phyloP scores from a whole-genome alignment of 129 eudicot genomes.

The Cynara cardunculus region DNA sequence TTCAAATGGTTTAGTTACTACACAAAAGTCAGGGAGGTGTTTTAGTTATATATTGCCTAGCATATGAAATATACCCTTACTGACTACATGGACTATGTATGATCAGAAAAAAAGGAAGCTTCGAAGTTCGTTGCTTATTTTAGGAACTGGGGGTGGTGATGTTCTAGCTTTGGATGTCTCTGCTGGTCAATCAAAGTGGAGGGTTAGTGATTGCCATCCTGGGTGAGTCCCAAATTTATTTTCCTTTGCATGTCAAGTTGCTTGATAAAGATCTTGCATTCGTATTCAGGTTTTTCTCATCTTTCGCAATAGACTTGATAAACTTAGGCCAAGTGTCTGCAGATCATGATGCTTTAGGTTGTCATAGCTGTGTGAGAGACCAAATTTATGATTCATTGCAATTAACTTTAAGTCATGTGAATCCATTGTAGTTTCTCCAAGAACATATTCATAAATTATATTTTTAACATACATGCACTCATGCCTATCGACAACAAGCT shows the following conservation, averaged over 20 bases:
- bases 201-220: constrained; percentile 85
- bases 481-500: background rate
- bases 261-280: background rate
- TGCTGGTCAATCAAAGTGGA: constrained; percentile 86
- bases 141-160: constrained; percentile 97
- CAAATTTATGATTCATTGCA: background rate
- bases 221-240: constrained; percentile 54
- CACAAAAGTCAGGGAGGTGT: background rate
- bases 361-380: background rate
- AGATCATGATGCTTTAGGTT: background rate
- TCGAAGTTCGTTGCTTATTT: constrained; percentile 56
- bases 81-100: constrained; percentile 1
- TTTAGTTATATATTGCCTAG: background rate
- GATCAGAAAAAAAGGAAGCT: constrained; percentile 87
- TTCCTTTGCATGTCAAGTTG: background rate
- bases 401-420: background rate
- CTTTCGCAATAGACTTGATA: background rate
- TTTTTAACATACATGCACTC: background rate
- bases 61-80: background rate
- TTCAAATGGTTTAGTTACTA: background rate
- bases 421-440: background rate
- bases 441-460: background rate
- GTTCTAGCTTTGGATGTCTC: constrained; percentile 82
- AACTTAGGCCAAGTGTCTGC: background rate
- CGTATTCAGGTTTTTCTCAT: background rate